Conservation (phyloP, 1,284 basidiomycete species). For the Sporisorium iseilematis-ciliati region DNA sequence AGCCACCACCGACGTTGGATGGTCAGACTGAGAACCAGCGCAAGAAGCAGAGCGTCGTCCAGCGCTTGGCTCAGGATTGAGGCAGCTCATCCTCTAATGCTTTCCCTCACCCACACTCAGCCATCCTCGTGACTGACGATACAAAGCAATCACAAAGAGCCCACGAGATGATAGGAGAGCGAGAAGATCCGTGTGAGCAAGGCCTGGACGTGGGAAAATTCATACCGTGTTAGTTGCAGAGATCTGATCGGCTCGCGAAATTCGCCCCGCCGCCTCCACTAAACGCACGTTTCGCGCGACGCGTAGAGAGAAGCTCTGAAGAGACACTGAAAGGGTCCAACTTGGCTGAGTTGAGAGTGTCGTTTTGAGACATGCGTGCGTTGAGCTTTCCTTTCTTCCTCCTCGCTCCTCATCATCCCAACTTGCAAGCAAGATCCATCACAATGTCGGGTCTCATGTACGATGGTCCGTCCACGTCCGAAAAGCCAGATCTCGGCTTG, state of each 20-base stretch:
- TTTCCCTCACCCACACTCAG: not conserved
- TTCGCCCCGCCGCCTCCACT: not conserved
- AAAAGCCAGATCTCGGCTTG: slow-evolving; percentile 60
- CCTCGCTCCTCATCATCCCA: slow-evolving; percentile 1
- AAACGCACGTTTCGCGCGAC: slow-evolving; percentile 20
- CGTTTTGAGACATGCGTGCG: slow-evolving; percentile 22
- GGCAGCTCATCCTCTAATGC: too few species aligned
- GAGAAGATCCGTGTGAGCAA: not conserved
- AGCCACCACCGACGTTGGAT: slow-evolving; percentile 39
- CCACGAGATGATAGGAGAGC: not conserved
- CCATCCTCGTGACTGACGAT: not conserved
- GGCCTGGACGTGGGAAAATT: not conserved
- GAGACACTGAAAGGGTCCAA: slow-evolving; percentile 22
- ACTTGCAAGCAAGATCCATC: not conserved
- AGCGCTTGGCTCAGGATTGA: slow-evolving; percentile 40
- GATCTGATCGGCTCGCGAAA: slow-evolving; percentile 3
- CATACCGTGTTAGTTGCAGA: not conserved
- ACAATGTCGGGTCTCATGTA: slow-evolving; percentile 68
- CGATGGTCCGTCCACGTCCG: slow-evolving; percentile 45
- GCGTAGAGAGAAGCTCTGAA: slow-evolving; percentile 37
- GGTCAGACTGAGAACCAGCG: slow-evolving; percentile 65
- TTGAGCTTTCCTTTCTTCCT: slow-evolving; percentile 3
- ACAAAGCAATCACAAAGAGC: not conserved
- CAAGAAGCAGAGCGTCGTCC: slow-evolving; percentile 66
- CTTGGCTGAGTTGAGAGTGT: slow-evolving; percentile 11